Percentiles rank a stretch among this genome's conserved stretches.
These are phyloP conservation scores for Penicillium lagena DNA, from an alignment of 495 filamentous ascomycete genomes.

Conservation along the genomic window DNA sequence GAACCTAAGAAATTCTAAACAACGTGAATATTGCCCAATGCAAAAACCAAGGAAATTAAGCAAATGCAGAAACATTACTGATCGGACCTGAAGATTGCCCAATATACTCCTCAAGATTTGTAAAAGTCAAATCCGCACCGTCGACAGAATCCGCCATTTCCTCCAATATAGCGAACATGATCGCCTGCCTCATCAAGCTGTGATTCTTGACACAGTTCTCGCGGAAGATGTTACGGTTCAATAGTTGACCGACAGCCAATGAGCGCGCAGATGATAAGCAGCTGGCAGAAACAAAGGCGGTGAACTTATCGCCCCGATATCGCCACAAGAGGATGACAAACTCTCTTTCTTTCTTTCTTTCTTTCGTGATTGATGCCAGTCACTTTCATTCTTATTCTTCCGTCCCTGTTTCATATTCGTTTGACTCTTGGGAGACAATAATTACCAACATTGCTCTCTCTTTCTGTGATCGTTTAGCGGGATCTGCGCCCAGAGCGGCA, in stretches of 20 bases:
- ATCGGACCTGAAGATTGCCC: too few species aligned
- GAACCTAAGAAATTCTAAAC: too few species aligned
- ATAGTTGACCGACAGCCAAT: conserved; percentile 9
- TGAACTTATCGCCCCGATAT: conserved; percentile 33
- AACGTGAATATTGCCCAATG: too few species aligned
- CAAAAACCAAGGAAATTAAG: too few species aligned
- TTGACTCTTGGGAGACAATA: too few species aligned
- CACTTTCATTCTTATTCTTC: too few species aligned
- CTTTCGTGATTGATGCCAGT: too few species aligned
- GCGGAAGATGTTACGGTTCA: conserved; percentile 33
- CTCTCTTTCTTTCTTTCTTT: not conserved
- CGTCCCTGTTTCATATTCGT: too few species aligned
- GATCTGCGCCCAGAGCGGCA: conserved; percentile 7
- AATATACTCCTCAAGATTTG: too few species aligned
- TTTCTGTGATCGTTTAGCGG: conserved; percentile 3
- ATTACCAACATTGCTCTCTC: not conserved
- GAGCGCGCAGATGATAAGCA: not conserved
- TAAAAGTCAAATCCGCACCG: conserved; percentile 33
- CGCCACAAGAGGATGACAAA: conserved; percentile 34
- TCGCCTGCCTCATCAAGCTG: conserved; percentile 28
- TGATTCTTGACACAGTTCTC: conserved; percentile 32
- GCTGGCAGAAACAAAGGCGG: conserved; percentile 13
- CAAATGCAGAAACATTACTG: too few species aligned
- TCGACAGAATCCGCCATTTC: conserved; percentile 11
- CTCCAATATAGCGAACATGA: conserved; percentile 29